phyloP scores from a whole-genome alignment of 192 early-diverging fungal species.

The Phlyctochytrium planicorne region DNA sequence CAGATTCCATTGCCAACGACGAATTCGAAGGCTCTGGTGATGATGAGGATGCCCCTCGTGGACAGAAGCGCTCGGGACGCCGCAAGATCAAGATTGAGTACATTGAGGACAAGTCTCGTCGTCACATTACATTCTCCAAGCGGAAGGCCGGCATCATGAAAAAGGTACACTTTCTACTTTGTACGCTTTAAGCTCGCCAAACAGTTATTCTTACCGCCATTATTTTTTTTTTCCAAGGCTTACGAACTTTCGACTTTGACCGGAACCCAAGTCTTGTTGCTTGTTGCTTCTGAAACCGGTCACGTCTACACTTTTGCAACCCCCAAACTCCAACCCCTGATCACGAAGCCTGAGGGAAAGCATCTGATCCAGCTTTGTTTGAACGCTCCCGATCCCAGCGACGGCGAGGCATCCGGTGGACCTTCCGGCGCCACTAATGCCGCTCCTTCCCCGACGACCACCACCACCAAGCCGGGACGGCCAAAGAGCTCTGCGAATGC shows the following conservation, averaged over 20 bases:
- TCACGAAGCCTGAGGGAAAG: slow-evolving; percentile 89
- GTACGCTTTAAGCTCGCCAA: not conserved
- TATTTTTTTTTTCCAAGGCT: slow-evolving; percentile 49
- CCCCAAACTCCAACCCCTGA: slow-evolving; percentile 87
- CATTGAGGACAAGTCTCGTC: slow-evolving; percentile 88
- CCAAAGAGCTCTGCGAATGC: not conserved
- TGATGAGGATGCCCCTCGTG: slow-evolving; percentile 66
- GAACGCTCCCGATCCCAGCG: slow-evolving; percentile 72
- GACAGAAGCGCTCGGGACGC: slow-evolving; percentile 72
- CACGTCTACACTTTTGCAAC: slow-evolving; percentile 95
- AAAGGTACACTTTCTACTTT: slow-evolving; percentile 73
- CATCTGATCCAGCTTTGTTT: slow-evolving; percentile 90
- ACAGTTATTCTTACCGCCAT: not conserved
- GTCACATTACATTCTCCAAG: slow-evolving; percentile 94
- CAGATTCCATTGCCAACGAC: slow-evolving; percentile 2
- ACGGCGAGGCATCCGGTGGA: not conserved
- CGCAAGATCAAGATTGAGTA: slow-evolving; percentile 97
- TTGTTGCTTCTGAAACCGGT: slow-evolving; percentile 94
- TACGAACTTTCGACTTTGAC: slow-evolving; percentile 91
- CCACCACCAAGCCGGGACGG: not conserved
- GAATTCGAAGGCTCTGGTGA: slow-evolving; percentile 36
- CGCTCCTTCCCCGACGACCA: not conserved
- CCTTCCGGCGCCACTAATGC: slow-evolving; percentile 4
- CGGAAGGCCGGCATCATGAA: slow-evolving; percentile 98
- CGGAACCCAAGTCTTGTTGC: slow-evolving; percentile 88